Evolutionary conservation across 164 flowering plant genomes (phyloP).

Genomic region (Santalum album): DNA sequence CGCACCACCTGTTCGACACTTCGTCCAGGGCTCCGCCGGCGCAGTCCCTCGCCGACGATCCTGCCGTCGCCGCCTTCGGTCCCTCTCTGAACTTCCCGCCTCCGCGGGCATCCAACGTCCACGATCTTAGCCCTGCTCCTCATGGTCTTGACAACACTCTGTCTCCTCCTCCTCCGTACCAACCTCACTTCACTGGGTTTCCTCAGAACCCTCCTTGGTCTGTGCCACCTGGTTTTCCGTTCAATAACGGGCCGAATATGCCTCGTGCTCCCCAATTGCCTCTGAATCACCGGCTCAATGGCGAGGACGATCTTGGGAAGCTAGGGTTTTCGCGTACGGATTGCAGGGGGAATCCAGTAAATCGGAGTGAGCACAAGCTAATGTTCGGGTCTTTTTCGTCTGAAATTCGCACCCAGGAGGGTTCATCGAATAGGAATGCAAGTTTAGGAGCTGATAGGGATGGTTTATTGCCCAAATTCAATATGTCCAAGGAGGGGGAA

Average conservation of each 20-base stretch:
- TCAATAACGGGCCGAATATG: neutral
- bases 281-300: constrained; percentile 1
- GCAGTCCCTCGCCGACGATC: constrained; percentile 34
- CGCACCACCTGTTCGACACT: too few species aligned
- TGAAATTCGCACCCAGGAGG: constrained; percentile 13
- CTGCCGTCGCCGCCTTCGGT: constrained; percentile 82
- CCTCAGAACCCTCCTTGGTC: constrained; percentile 23
- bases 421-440: constrained; percentile 10
- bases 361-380: constrained; percentile 19
- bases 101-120: constrained; percentile 16
- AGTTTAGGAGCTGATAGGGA: neutral
- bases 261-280: constrained; percentile 1
- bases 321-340: constrained; percentile 27
- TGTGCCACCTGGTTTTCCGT: constrained; percentile 10
- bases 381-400: constrained; percentile 46
- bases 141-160: constrained; percentile 20
- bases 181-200: constrained; percentile 26
- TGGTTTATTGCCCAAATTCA: constrained; percentile 2
- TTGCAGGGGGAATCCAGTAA: constrained; percentile 2
- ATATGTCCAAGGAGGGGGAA: constrained; percentile 10
- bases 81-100: constrained; percentile 32
- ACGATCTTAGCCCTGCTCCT: constrained; percentile 15
- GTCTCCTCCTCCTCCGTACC: constrained; percentile 14
- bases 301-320: constrained; percentile 14
- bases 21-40: neutral